Percentiles rank a stretch among this genome's conserved stretches.
These are phyloP conservation scores for Xylaria sp. DNA, from an alignment of 2,329 filamentous ascomycete species.

Conservation along the genomic window DNA sequence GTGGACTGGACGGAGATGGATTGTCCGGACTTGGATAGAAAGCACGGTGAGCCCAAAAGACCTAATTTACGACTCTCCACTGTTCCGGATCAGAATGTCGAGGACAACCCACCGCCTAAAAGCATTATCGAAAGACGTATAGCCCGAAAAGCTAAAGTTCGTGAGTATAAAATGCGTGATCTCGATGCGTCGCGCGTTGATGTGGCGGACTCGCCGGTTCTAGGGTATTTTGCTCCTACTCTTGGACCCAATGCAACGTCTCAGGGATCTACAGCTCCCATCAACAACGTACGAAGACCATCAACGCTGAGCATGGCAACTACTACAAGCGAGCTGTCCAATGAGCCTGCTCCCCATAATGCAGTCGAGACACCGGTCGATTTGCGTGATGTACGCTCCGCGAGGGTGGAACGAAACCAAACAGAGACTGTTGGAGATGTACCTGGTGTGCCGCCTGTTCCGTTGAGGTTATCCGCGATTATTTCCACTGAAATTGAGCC, in stretches of 20 bases:
- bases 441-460: not conserved
- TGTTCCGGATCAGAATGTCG: not conserved
- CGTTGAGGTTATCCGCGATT: conserved; percentile 26
- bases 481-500: conserved; percentile 29
- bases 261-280: conserved; percentile 13
- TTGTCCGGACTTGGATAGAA: not conserved
- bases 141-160: conserved; percentile 33
- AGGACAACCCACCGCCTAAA: conserved; percentile 9
- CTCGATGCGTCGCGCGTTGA: conserved; percentile 30
- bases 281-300: conserved; percentile 2
- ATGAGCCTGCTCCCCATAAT: not conserved
- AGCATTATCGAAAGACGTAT: conserved; percentile 34
- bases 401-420: not conserved
- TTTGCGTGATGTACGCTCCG: not conserved
- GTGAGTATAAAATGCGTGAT: conserved; percentile 34
- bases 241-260: conserved; percentile 3
- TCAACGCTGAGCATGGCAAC: conserved; percentile 9
- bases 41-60: not conserved
- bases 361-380: not conserved
- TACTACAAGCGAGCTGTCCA: conserved; percentile 1
- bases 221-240: conserved; percentile 33
- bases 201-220: conserved; percentile 30
- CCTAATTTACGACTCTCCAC: not conserved
- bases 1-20: not conserved
- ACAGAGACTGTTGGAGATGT: not conserved